phyloP scores from a whole-genome alignment of 1,284 basidiomycete genomes.

The Rhizoctonia solani region DNA sequence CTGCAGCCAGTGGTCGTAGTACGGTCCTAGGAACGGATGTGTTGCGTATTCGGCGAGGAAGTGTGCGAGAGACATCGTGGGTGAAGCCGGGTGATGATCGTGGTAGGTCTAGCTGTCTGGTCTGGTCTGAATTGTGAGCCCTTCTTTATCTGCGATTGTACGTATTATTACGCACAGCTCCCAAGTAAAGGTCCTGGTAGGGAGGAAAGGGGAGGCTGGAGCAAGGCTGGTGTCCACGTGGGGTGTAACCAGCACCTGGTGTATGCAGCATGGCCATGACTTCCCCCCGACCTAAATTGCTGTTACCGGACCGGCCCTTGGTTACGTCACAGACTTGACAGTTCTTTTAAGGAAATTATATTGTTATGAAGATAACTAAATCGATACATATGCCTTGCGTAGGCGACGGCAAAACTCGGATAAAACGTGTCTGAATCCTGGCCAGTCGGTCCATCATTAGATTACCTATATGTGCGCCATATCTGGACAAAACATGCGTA shows the following conservation, averaged over 20 bases:
- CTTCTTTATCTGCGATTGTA: not conserved
- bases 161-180: conserved; percentile 2
- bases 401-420: not conserved
- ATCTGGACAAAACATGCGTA: too few species aligned
- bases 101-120: not conserved
- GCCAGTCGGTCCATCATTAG: not conserved
- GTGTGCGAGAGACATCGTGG: conserved; percentile 26
- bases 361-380: not conserved
- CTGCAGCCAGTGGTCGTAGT: conserved; percentile 16
- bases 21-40: not conserved
- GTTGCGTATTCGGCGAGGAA: conserved; percentile 11
- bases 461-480: too few species aligned
- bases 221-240: conserved; percentile 3
- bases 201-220: conserved; percentile 6
- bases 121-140: not conserved
- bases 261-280: conserved; percentile 12
- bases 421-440: not conserved
- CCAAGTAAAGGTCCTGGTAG: not conserved
- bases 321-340: not conserved
- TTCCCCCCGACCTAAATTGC: too few species aligned
- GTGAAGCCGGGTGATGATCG: not conserved
- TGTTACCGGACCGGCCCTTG: not conserved
- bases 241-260: not conserved
- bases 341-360: not conserved
- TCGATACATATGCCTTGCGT: not conserved